A percentile compares a stretch with the other conserved stretches of the same genome.
Conservation (phyloP, 345 rosid species). For the Eucalyptus regnans region DNA sequence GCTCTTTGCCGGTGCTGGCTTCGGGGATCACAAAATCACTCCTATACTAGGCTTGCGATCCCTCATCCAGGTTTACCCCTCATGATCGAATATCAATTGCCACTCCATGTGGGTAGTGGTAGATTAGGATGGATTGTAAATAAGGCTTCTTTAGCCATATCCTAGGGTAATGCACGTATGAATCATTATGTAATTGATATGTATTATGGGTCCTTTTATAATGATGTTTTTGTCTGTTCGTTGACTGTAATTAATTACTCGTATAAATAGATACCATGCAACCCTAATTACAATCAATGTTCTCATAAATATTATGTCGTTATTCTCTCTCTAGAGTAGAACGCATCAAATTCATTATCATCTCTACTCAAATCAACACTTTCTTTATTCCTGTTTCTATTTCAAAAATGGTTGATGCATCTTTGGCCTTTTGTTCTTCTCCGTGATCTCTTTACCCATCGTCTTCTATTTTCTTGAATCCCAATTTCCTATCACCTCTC, state of each 20-base stretch:
- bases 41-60: neutral
- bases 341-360: neutral
- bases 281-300: neutral
- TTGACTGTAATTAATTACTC: no score
- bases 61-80: neutral
- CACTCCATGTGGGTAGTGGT: no score
- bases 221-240: neutral
- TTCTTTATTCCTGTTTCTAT: neutral
- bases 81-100: neutral
- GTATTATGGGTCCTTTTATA: neutral
- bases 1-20: constrained; percentile 6
- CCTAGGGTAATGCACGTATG: neutral
- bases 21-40: neutral
- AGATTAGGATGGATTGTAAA: no score
- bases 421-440: neutral
- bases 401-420: neutral
- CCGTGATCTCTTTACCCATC: neutral
- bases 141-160: neutral
- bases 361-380: neutral
- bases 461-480: neutral
- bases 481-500: neutral
- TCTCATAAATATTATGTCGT: neutral
- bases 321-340: neutral
- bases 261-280: neutral
- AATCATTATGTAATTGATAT: neutral